Conservation (phyloP, 2,329 filamentous ascomycete species). For the Delphinella strobiligena region DNA sequence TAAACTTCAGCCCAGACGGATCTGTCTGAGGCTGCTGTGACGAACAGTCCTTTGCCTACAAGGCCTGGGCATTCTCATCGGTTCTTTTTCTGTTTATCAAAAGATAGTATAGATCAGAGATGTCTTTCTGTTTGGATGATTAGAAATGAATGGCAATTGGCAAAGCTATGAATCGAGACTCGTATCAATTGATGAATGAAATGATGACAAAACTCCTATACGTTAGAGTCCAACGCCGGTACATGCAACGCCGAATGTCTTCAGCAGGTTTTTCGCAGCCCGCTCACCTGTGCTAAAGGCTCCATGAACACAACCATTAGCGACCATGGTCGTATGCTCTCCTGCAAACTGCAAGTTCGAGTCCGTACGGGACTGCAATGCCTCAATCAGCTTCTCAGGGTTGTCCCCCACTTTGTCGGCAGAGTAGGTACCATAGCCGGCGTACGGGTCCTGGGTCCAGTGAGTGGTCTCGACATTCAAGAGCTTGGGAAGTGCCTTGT, state of each 20-base stretch:
- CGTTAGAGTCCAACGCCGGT: not conserved
- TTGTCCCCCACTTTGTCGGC: conserved; percentile 34
- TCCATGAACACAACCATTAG: conserved; percentile 33
- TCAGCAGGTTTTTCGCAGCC: conserved; percentile 28
- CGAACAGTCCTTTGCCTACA: too few relatives aligned
- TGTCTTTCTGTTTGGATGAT: too few relatives aligned
- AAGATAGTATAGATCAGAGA: too few relatives aligned
- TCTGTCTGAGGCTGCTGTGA: too few relatives aligned
- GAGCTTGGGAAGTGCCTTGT: conserved; percentile 29
- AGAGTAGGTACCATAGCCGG: conserved; percentile 32
- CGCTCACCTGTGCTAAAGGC: conserved; percentile 33
- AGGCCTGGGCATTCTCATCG: too few relatives aligned
- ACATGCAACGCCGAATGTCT: conserved; percentile 21
- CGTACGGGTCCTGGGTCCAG: conserved; percentile 32
- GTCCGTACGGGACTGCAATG: conserved; percentile 24
- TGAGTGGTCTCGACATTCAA: conserved; percentile 31
- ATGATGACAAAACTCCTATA: not conserved
- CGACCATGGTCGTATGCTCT: conserved; percentile 25
- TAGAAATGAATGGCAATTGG: too few relatives aligned
- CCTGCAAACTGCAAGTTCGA: conserved; percentile 31
- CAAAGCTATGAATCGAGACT: too few relatives aligned
- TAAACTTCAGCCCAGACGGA: too few relatives aligned
- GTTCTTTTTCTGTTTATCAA: too few relatives aligned
- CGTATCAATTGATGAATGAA: not conserved
- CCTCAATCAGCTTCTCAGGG: conserved; percentile 23